Conservation (phyloP, 352 stramenopile species). For the Phytophthora kernoviae region DNA sequence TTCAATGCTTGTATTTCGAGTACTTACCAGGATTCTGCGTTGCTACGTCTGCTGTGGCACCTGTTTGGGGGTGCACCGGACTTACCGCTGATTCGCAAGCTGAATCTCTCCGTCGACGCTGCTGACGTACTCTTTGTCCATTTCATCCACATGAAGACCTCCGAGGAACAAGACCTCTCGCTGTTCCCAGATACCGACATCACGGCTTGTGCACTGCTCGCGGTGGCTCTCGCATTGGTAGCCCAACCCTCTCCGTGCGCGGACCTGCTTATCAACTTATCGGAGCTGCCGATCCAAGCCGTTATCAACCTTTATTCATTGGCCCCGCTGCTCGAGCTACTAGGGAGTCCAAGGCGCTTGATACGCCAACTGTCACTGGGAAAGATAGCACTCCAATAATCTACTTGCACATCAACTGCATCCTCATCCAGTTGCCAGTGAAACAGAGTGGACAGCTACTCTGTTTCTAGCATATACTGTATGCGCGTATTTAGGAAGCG, state of each 20-base stretch:
- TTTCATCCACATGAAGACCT: constrained; percentile 33
- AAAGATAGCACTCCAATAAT: not conserved
- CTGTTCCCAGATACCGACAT: constrained; percentile 25
- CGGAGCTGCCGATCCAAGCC: not conserved
- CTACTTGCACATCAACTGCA: not conserved
- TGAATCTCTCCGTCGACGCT: constrained; percentile 18
- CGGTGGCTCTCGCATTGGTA: constrained; percentile 12
- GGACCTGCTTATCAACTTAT: not conserved
- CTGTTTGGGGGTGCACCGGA: constrained; percentile 33
- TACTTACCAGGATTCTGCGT: constrained; percentile 34
- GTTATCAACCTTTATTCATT: too few relatives aligned
- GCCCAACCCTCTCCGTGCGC: constrained; percentile 6
- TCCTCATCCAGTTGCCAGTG: too few relatives aligned
- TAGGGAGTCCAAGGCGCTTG: too few relatives aligned
- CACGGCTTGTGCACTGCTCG: constrained; percentile 22
- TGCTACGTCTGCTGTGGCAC: constrained; percentile 37
- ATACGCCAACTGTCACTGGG: too few relatives aligned
- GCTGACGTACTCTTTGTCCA: constrained; percentile 25
- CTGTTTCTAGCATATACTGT: too few relatives aligned
- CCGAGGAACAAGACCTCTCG: constrained; percentile 25
- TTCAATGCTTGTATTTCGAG: not conserved
- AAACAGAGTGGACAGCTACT: too few relatives aligned
- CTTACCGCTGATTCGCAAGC: constrained; percentile 20
- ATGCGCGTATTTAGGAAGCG: too few relatives aligned
- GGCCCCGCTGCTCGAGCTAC: too few relatives aligned